Conservation (phyloP, 192 early-diverging fungal species). For the Coemansia sp. region DNA sequence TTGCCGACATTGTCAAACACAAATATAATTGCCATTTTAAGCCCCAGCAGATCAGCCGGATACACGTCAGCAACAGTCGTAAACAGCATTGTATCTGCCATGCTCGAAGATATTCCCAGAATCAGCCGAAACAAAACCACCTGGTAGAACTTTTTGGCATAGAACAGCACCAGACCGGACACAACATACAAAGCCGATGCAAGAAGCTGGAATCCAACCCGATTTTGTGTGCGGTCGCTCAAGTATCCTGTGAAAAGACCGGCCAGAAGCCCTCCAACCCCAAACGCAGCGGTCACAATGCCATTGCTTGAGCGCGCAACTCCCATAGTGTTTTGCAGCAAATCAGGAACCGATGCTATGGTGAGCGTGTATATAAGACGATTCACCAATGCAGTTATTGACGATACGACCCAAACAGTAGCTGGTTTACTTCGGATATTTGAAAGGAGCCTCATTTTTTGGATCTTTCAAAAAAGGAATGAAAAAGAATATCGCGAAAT, state of each 20-base stretch:
- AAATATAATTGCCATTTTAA: slow-evolving; percentile 45
- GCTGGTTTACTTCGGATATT: slow-evolving; percentile 36
- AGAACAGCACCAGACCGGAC: slow-evolving; percentile 30
- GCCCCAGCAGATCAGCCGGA: slow-evolving; percentile 40
- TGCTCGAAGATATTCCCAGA: slow-evolving; percentile 41
- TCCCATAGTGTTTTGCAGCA: slow-evolving; percentile 31
- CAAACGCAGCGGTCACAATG: slow-evolving; percentile 44
- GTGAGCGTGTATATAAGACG: slow-evolving; percentile 47
- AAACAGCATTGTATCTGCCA: slow-evolving; percentile 48
- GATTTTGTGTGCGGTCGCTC: slow-evolving; percentile 44
- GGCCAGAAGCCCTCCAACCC: slow-evolving; percentile 37
- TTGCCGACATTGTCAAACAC: slow-evolving; percentile 52
- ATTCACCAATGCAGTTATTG: slow-evolving; percentile 40
- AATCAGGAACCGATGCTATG: slow-evolving; percentile 44
- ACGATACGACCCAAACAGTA: slow-evolving; percentile 42
- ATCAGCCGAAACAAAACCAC: slow-evolving; percentile 39
- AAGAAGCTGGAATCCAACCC: slow-evolving; percentile 21
- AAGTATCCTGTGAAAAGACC: slow-evolving; percentile 37
- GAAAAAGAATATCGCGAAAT: no score
- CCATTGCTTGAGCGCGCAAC: slow-evolving; percentile 45
- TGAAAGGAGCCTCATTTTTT: slow-evolving; percentile 21
- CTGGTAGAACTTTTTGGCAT: slow-evolving; percentile 33
- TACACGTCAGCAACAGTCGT: slow-evolving; percentile 52
- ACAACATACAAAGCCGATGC: slow-evolving; percentile 35
- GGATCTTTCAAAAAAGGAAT: not conserved